Percentiles rank a stretch among this genome's conserved stretches.
phyloP scores from a whole-genome alignment of 495 filamentous ascomycete genomes.

The Penicillium dipodomyicola region DNA sequence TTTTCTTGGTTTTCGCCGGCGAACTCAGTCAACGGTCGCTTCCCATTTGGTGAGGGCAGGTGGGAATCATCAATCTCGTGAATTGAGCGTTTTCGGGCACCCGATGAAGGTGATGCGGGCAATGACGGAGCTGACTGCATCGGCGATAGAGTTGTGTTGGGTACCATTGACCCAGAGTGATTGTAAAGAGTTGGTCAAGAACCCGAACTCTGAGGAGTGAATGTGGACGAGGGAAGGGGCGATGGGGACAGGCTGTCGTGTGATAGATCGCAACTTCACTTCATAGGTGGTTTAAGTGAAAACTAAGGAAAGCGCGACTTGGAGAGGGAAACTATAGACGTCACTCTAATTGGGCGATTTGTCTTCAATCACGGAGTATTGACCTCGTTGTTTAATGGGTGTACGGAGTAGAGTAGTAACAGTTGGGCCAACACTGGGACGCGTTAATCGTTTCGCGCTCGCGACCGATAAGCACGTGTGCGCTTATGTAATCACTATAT shows the following conservation, averaged over 20 bases:
- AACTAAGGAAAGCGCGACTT: neutral
- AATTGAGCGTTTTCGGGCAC: conserved; percentile 32
- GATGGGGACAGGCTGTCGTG: conserved; percentile 7
- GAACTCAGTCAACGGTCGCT: conserved; percentile 15
- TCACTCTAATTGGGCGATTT: neutral
- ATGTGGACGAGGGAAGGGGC: neutral
- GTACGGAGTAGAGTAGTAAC: neutral
- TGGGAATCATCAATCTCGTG: conserved; percentile 30
- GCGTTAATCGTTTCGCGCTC: conserved; percentile 31
- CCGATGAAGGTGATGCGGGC: conserved; percentile 19
- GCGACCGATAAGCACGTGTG: conserved; percentile 31
- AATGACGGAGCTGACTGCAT: conserved; percentile 16
- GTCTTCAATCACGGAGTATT: neutral
- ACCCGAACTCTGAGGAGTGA: neutral
- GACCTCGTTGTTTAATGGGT: neutral
- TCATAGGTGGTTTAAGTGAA: neutral
- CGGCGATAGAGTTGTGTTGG: conserved; percentile 20
- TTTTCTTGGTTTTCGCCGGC: conserved; percentile 33
- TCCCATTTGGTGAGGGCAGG: conserved; percentile 18
- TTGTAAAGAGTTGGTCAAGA: neutral
- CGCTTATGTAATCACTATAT: conserved; percentile 16
- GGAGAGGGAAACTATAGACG: neutral
- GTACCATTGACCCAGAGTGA: conserved; percentile 9
- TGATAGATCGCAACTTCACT: conserved; percentile 10
- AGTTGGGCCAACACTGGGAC: conserved; percentile 16